Percentiles rank a stretch among this genome's conserved stretches.
These are phyloP conservation scores for Cystobasidium pallidum DNA, from an alignment of 1,284 basidiomycete genomes.

Conservation along the genomic window DNA sequence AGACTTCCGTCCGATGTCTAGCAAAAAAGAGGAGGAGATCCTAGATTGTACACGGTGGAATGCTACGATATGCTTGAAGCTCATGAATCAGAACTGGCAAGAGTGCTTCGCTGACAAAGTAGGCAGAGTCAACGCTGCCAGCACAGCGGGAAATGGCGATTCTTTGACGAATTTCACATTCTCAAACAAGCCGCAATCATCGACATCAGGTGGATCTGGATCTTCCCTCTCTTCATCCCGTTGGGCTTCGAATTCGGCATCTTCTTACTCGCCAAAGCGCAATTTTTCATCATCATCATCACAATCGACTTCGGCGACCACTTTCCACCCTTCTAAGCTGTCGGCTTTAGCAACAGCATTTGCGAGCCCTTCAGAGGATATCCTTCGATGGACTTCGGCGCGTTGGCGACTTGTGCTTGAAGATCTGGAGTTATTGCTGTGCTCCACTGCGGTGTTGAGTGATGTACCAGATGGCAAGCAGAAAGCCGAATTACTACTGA, in stretches of 20 bases:
- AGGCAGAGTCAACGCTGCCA: neutral
- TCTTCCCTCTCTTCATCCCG: slow-evolving; percentile 17
- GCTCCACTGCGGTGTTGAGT: slow-evolving; percentile 17
- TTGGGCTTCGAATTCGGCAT: slow-evolving; percentile 14
- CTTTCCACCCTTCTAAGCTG: slow-evolving; percentile 31
- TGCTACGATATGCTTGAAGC: slow-evolving; percentile 14
- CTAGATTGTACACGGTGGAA: slow-evolving; percentile 37
- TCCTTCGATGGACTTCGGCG: slow-evolving; percentile 22
- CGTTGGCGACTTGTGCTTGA: slow-evolving; percentile 34
- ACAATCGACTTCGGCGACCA: slow-evolving; percentile 1
- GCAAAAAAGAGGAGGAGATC: neutral
- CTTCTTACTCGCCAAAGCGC: slow-evolving; percentile 1
- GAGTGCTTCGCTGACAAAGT: slow-evolving; percentile 18
- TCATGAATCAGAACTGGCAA: slow-evolving; percentile 38
- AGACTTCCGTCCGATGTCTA: neutral
- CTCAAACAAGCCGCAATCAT: neutral
- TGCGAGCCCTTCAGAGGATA: neutral
- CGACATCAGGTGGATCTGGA: neutral
- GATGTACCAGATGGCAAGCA: slow-evolving; percentile 5
- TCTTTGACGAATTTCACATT: neutral
- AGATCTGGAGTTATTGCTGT: slow-evolving; percentile 32
- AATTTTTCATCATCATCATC: slow-evolving; percentile 1
- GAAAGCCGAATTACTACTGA: slow-evolving; percentile 18
- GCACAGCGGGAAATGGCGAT: neutral
- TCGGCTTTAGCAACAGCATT: slow-evolving; percentile 27